Percentiles rank a stretch among this genome's conserved stretches.
phyloP scores from a whole-genome alignment of 2,329 filamentous ascomycete genomes.

The Pseudogymnoascus sp. region DNA sequence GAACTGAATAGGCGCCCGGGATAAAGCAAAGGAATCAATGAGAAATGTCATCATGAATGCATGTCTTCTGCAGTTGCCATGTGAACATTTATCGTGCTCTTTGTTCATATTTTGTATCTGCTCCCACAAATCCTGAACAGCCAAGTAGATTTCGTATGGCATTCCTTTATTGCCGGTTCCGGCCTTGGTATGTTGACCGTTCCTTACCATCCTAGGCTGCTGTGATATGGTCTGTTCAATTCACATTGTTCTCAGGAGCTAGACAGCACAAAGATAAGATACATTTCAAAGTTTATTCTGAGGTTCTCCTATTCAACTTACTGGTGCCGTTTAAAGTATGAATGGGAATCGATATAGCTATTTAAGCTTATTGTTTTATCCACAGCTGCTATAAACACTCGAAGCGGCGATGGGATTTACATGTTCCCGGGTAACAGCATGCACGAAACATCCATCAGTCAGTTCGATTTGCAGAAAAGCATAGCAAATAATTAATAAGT shows the following conservation, averaged over 20 bases:
- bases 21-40: constrained; percentile 2
- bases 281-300: background rate
- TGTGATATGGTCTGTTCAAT: background rate
- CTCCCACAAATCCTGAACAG: background rate
- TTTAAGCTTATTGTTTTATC: background rate
- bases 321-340: background rate
- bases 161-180: background rate
- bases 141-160: background rate
- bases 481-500: background rate
- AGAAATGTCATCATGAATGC: background rate
- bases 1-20: background rate
- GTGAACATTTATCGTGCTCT: background rate
- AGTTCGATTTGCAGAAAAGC: background rate
- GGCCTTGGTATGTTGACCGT: background rate
- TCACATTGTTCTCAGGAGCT: background rate
- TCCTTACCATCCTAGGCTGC: background rate
- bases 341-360: background rate
- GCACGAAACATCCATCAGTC: background rate
- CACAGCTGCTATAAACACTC: background rate
- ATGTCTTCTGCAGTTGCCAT: background rate
- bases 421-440: background rate
- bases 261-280: background rate
- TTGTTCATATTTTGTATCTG: background rate
- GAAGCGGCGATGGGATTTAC: background rate
- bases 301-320: background rate